Base-by-base conservation (phyloP, 768 basidiomycete genomes). In the Obba rivulosa region DNA sequence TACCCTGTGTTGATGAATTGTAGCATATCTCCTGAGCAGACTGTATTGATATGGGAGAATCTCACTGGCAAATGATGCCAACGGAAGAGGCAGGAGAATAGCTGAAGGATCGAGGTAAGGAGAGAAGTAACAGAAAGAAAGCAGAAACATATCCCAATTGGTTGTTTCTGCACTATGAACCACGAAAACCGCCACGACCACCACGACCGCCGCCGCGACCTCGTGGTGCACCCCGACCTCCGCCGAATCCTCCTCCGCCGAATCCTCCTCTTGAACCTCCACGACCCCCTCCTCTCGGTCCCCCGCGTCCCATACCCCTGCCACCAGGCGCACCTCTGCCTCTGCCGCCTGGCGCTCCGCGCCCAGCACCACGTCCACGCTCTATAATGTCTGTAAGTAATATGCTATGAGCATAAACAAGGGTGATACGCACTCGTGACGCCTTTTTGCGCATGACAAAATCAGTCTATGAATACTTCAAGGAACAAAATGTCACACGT, bases 201-300 rank as follows among this genome's bases (percentile, higher is more conserved):
- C 74, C 67, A 13, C 72, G 58, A 28, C 69, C 63, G 21, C 69
- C 63, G 28, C 61, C 58, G 35, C 68, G 60, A 35, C 69, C 64
- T 35, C 71, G 65, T 17, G 73, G 72, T 31, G 78, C 69, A 9
- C 74, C 69, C 18, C 73, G 70, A 23, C 78, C 68, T 11, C 71
- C 66, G 41, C 74, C 68, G 25, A 52, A 54, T 11, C 70, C 74
- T 35, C 74, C 66, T 10, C 78, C 72, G 41, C 75, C 64, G 54
- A 73, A 73, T 14, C 73, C 74, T 3, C 77, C 76, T n/a, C n/a
- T n/a, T n/a, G n/a, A n/a, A n/a, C n/a, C n/a, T 43, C 77, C 65
- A 25, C 71, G 66, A 35, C 75, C 72, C 23, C 70, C 54, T 22
- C 70, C 65, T 38, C 68, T 57, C 21, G 62, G 59, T 43, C 61